These are phyloP conservation scores for Fusarium metavorans DNA, from an alignment of 2,329 filamentous ascomycete species.

Conservation along the genomic window DNA sequence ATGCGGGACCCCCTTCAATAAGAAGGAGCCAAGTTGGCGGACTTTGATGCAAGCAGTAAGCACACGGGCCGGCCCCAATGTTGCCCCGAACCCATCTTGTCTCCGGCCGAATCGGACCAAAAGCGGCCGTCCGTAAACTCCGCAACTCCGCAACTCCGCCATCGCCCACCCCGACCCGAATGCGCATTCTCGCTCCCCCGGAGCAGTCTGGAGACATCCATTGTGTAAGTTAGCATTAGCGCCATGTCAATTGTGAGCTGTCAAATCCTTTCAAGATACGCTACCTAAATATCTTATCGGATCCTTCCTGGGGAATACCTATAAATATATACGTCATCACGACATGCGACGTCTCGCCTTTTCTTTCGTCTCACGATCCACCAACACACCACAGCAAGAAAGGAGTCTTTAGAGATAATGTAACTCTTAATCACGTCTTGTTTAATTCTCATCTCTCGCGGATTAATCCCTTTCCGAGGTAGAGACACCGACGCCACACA, in stretches of 20 bases:
- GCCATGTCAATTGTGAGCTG: conserved; percentile 2
- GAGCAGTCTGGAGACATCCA: neutral
- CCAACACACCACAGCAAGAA: neutral
- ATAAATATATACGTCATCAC: neutral
- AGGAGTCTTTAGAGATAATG: neutral
- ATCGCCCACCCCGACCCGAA: conserved; percentile 1
- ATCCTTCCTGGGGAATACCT: neutral
- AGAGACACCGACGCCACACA: neutral
- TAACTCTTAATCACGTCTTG: conserved; percentile 2
- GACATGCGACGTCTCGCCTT: neutral
- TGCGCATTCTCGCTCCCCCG: neutral
- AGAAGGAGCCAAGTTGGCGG: conserved; percentile 8
- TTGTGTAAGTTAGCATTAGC: neutral
- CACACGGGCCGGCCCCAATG: conserved; percentile 29
- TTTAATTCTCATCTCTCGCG: conserved; percentile 14
- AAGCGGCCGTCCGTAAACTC: conserved; percentile 35
- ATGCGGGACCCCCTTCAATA: conserved; percentile 6
- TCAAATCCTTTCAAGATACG: neutral
- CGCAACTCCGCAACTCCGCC: conserved; percentile 49
- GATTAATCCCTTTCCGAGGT: conserved; percentile 1
- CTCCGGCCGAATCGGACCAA: conserved; percentile 22
- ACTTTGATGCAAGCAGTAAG: conserved; percentile 29
- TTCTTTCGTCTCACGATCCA: neutral
- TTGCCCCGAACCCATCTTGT: conserved; percentile 22
- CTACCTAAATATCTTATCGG: conserved; percentile 24